Conservation (phyloP, 441 rosid genomes). For the Erodium texanum region DNA sequence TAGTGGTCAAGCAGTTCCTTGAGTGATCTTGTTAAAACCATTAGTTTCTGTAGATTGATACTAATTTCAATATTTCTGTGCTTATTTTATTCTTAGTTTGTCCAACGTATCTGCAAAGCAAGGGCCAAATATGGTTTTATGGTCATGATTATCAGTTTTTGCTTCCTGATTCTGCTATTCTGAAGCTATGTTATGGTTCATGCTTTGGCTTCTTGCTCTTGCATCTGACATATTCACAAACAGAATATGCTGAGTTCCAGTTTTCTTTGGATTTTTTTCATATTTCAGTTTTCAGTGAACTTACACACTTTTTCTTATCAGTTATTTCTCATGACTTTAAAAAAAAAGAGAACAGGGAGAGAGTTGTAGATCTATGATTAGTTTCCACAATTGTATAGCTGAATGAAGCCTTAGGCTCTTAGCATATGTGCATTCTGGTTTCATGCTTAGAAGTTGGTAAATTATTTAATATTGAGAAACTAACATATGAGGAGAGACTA, state of each 20-base stretch:
- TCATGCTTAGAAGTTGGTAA: neutral
- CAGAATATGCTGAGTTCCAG: neutral
- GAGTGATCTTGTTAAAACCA: neutral
- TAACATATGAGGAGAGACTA: neutral
- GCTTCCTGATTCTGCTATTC: neutral
- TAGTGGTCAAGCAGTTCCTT: neutral
- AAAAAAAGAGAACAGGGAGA: neutral
- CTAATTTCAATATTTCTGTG: neutral
- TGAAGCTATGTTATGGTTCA: neutral
- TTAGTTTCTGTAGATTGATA: neutral
- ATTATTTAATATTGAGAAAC: neutral
- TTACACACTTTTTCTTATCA: neutral
- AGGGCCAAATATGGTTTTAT: neutral
- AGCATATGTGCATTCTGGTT: neutral
- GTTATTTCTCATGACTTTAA: neutral
- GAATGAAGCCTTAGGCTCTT: neutral
- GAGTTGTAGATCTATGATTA: neutral
- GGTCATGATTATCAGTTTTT: neutral
- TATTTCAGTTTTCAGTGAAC: neutral
- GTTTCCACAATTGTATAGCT: neutral
- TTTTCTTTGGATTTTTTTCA: neutral
- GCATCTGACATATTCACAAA: neutral
- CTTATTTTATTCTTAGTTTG: neutral
- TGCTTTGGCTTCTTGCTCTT: neutral
- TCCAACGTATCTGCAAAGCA: neutral